These are phyloP conservation scores for Fulvia fulva DNA, from an alignment of 2,329 filamentous ascomycete genomes.

Conservation along the genomic window DNA sequence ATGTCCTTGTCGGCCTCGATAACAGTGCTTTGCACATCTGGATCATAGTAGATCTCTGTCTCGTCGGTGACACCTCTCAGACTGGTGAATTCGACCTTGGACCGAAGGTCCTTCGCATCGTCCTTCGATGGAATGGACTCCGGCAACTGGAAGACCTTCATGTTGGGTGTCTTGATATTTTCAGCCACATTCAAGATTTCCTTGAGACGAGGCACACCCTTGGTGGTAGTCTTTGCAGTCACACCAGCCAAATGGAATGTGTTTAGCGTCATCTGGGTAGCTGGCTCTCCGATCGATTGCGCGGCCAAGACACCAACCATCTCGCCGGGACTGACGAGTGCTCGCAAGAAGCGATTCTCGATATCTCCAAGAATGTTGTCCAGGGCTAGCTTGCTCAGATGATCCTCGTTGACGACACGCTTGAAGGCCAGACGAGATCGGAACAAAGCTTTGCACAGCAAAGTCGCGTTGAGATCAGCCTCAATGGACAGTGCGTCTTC, in stretches of 20 bases:
- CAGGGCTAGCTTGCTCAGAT: slow-evolving; percentile 85
- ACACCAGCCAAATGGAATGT: slow-evolving; percentile 99
- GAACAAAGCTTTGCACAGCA: slow-evolving; percentile 87
- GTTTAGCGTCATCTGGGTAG: slow-evolving; percentile 98
- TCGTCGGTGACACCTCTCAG: slow-evolving; percentile 84
- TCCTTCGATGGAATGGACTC: slow-evolving; percentile 67
- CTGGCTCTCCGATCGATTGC: slow-evolving; percentile 97
- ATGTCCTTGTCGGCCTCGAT: slow-evolving; percentile 88
- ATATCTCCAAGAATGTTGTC: slow-evolving; percentile 88
- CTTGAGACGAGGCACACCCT: slow-evolving; percentile 98
- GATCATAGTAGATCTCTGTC: slow-evolving; percentile 97
- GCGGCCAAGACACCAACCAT: slow-evolving; percentile 98
- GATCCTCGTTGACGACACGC: slow-evolving; percentile 79
- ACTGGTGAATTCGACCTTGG: slow-evolving; percentile 89
- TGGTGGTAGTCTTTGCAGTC: slow-evolving; percentile 97
- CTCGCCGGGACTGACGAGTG: slow-evolving; percentile 86
- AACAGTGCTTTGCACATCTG: slow-evolving; percentile 77
- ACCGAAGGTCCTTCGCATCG: slow-evolving; percentile 78
- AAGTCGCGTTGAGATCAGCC: slow-evolving; percentile 81
- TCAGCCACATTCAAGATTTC: slow-evolving; percentile 97
- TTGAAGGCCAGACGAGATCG: slow-evolving; percentile 90
- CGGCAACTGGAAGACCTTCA: slow-evolving; percentile 80
- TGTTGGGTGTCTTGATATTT: slow-evolving; percentile 97
- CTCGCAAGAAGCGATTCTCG: slow-evolving; percentile 79
- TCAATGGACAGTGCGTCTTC: slow-evolving; percentile 76